These are phyloP conservation scores for Xylaria curta DNA, from an alignment of 495 filamentous ascomycete species.

Conservation along the genomic window DNA sequence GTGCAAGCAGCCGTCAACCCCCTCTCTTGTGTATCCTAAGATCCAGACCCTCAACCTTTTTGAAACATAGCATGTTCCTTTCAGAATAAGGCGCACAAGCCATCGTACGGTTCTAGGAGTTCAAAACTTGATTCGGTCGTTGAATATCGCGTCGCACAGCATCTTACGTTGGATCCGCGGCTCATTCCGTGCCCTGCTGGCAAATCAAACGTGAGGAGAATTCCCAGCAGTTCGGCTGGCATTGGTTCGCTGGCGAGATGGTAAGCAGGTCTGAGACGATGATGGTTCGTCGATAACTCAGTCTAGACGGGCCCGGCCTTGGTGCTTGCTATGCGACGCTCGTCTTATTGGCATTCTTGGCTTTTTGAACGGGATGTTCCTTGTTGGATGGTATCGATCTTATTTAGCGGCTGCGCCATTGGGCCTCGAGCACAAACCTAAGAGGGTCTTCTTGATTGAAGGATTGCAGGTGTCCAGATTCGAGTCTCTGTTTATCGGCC, in stretches of 20 bases:
- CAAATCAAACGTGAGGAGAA: not conserved
- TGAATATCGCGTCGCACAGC: not conserved
- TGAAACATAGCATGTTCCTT: not conserved
- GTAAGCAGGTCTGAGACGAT: not conserved
- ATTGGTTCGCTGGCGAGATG: not conserved
- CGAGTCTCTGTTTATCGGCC: not conserved
- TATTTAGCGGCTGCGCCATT: not conserved
- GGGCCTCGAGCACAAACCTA: not conserved
- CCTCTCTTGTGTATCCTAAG: not conserved
- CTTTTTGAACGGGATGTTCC: not conserved
- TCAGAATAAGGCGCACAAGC: not conserved
- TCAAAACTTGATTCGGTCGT: not conserved
- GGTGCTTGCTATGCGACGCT: not conserved
- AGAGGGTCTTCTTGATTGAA: not conserved
- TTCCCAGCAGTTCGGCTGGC: not conserved
- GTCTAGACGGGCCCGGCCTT: not conserved
- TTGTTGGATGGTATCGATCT: not conserved
- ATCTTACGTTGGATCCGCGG: not conserved
- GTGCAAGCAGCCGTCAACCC: not conserved
- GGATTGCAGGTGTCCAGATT: not conserved
- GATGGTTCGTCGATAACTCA: not conserved
- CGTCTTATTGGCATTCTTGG: not conserved
- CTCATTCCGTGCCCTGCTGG: not conserved
- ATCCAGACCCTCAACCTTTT: not conserved
- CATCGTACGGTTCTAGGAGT: not conserved